Percentiles rank a stretch among this genome's conserved stretches.
phyloP scores from a whole-genome alignment of 352 stramenopile genomes.

The Pythium diclinum region DNA sequence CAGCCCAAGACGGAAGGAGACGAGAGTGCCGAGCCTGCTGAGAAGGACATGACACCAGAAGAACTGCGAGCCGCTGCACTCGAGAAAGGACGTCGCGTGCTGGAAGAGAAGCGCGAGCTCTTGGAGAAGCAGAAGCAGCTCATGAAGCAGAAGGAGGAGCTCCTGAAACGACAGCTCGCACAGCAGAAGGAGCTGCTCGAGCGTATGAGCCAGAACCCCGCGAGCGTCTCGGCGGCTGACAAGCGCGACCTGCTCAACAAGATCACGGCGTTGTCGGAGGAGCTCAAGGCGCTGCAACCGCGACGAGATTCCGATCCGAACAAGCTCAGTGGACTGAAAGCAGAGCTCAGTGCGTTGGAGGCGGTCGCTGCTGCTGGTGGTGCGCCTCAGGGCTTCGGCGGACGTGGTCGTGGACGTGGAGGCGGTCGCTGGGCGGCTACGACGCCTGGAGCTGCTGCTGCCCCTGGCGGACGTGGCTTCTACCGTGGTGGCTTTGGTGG shows the following conservation, averaged over 20 bases:
- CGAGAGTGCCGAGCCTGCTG: constrained; percentile 12
- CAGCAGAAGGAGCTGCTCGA: constrained; percentile 83
- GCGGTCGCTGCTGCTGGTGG: constrained; percentile 6
- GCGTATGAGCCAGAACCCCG: constrained; percentile 76
- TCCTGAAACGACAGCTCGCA: constrained; percentile 77
- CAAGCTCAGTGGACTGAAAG: constrained; percentile 63
- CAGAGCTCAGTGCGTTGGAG: constrained; percentile 29
- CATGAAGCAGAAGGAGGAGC: constrained; percentile 80
- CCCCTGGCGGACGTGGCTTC: constrained; percentile 37
- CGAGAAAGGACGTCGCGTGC: constrained; percentile 75
- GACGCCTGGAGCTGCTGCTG: constrained; percentile 17
- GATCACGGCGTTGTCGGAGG: constrained; percentile 68
- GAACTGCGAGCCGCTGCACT: constrained; percentile 67
- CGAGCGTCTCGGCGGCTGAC: constrained; percentile 62
- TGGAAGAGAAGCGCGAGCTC: constrained; percentile 86
- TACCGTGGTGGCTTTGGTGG: constrained; percentile 27
- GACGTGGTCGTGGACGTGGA: constrained; percentile 28
- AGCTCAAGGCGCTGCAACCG: constrained; percentile 60
- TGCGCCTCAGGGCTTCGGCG: neutral
- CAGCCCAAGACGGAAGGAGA: neutral
- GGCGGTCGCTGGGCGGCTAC: constrained; percentile 26
- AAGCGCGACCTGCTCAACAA: constrained; percentile 82
- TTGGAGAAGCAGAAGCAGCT: constrained; percentile 81
- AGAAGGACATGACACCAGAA: constrained; percentile 70
- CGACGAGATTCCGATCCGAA: constrained; percentile 27